Base-by-base conservation (phyloP, 495 filamentous ascomycete species). In the Cryomyces minteri region DNA sequence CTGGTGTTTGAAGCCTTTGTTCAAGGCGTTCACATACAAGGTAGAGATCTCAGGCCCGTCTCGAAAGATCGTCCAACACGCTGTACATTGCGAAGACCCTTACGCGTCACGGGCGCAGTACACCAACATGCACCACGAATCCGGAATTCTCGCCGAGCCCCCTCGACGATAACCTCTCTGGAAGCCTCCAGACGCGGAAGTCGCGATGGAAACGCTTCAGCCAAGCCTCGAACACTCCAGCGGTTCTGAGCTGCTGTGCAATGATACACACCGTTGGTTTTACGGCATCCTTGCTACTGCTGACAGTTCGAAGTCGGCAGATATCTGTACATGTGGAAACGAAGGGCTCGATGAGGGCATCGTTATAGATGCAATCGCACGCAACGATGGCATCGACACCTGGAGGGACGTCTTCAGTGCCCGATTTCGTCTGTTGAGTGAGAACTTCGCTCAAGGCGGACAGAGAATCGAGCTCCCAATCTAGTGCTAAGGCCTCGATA, bases 181-280 rank as follows among this genome's bases (percentile, higher is more conserved):
- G 77, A n/a, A 95, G 54, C 43, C 83, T 70, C 80, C 82, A 95
- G 31, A 80, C 73, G 11, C 70, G 64, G 57, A 98, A 96, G 14
- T 51, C 52, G 31, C 58, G 53, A 49, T 71, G 54, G 49, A 94
- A 85, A 45, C 68, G 70, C 43, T 63, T 64, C 41, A 94, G 59
- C 84, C 86, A 98, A 12, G 63, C 60, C 56, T 92, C 82, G 54
- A 95, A 93, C 0, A 98, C 83, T 29, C 82, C 78, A 5, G 80
- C 71, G 7, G 82, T 78, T 28, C 90, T 71, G 40, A 94, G 72
- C 58, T 95, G 88, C 65, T 93, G 86, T 14, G 78, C 86, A 38
- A 94, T 67, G 14, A 95, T 63, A 52, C 78, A 85, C 1, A 83
- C 40, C 6, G 80, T 77, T 9, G 73, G 73, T 6, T 49, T 49